Evolutionary conservation across 2,329 filamentous ascomycete genomes (phyloP), one percentile per base, ranked within the genome.

Genomic region (Phaeoacremonium minimum): DNA sequence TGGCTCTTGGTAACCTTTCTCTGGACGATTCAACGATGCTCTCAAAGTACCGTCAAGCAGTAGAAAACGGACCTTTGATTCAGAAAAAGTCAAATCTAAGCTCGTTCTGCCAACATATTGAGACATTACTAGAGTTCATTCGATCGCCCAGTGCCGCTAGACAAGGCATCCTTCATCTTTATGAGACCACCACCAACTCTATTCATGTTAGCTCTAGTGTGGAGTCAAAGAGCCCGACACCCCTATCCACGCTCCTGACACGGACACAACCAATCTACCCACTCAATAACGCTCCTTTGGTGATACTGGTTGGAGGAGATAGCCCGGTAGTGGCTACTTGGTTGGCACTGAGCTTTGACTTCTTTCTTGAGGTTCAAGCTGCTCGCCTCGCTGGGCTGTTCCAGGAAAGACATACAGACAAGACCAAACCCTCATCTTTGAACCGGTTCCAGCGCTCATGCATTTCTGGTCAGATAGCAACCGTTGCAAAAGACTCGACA

Each of bases 361-460:
- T 70, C 32, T 66, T 67, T 30, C 48, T 64, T 11, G 64, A 71
- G 5, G 52, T 78, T 2, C 60, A 65, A 22, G 46, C 43, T 22
- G 61, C 73, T 5, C 59, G 65, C 33, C 55, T 58, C 7, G 57
- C 52, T 4, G 56, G 79, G 26, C 56, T 67, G 11, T 38, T 48
- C 1, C 66, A 75, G 34, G 57, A 61, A 5, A 49, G 49, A 12
- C 61, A 65, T 33, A 66, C 67, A 33, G 63, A 64, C 28, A 56
- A 66, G 12, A 61, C 67, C 12, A 73, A 71, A 34, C 57, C 80
- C 5, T 73, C 73, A 6, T 63, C 66, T 2, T 58, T 83, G 44
- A 82, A 72, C 42, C 69, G 80, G 7, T 61, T 84, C 7, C 77
- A 84, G 52, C 66, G 80, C 40, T 82, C 80, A 2, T 62, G 70